Base-by-base conservation (phyloP, 306 rosid species). In the Cucurbita maxima region DNA sequence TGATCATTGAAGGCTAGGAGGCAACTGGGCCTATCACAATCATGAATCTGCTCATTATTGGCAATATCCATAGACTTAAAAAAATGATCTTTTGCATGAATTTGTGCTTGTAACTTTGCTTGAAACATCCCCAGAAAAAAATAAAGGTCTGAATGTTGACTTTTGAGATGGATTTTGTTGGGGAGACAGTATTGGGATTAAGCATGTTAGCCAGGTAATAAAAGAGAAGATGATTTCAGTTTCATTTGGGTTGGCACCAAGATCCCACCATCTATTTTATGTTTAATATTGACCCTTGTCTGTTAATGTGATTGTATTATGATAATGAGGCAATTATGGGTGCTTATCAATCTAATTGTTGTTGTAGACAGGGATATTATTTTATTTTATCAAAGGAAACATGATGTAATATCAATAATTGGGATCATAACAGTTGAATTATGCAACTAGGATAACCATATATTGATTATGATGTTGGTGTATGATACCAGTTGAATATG, bases 131-230 rank as follows among this genome's bases (percentile, higher is more conserved):
- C 41, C 20, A 9, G 50, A 71, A 34, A 69, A 67, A 62, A 64
- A 40, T 4, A 43, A 43, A 64, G 0, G 11, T 62, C 44, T 81
- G 57, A 34, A 51, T 62, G 83, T 88, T 86, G 90, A 88, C 90
- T 74, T 82, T 43, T 57, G 52, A 2, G 76, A 73, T 50, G 74
- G 73, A 88, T 77, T 77, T 64, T 58, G 80, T 77, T 53, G 63
- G 79, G 86, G 88, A 75, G 91, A 83, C 88, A 86, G 16, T 72
- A 54, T 78, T 76, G 70, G 79, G 76, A 59, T 77, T 64, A 45
- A 84, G 83, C 94, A 88, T 77, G 94, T 84, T 84, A 80, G 83
- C 82, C 81, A 77, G 85, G 82, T 77, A 76, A 88, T 79, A 79
- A 72, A 62, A 74, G 80, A 81, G 82, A 73, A 72, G 83, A 80